phyloP scores from a whole-genome alignment of 2,329 filamentous ascomycete species.

The Dryadomyces quercus-mongolicae region DNA sequence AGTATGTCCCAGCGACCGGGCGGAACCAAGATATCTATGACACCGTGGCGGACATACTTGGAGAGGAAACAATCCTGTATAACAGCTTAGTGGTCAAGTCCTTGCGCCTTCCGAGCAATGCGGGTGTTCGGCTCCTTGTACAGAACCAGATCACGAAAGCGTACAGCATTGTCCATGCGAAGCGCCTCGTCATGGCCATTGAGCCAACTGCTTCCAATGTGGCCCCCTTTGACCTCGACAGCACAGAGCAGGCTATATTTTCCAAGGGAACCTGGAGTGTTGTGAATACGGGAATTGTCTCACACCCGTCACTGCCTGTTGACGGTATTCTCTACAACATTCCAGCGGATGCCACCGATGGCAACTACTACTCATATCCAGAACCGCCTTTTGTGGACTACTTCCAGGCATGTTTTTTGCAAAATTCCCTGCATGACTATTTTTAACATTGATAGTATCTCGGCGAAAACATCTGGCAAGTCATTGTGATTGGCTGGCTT shows the following conservation, averaged over 20 bases:
- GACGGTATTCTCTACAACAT: constrained; percentile 18
- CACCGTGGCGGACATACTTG: constrained; percentile 21
- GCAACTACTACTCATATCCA: constrained; percentile 17
- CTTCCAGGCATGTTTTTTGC: constrained; percentile 3
- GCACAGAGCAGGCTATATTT: constrained; percentile 19
- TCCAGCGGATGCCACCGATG: constrained; percentile 14
- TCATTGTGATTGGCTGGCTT: constrained; percentile 16
- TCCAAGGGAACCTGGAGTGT: constrained; percentile 19
- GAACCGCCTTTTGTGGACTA: constrained; percentile 16
- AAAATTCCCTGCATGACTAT: not conserved
- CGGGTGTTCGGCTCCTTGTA: constrained; percentile 19
- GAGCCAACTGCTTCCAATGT: constrained; percentile 21
- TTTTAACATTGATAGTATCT: constrained; percentile 11
- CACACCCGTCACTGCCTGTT: constrained; percentile 18
- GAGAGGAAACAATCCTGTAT: constrained; percentile 22
- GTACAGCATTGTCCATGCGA: constrained; percentile 18
- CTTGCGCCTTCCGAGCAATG: constrained; percentile 15
- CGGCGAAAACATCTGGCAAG: constrained; percentile 16
- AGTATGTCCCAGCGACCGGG: constrained; percentile 21
- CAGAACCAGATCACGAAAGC: constrained; percentile 11
- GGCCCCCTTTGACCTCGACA: constrained; percentile 20
- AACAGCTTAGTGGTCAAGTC: constrained; percentile 21
- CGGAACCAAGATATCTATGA: constrained; percentile 29
- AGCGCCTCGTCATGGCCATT: constrained; percentile 23
- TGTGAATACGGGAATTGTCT: constrained; percentile 21